Evolutionary conservation across 2,329 filamentous ascomycete genomes (phyloP).

Genomic region (Calonectria ilicicola): DNA sequence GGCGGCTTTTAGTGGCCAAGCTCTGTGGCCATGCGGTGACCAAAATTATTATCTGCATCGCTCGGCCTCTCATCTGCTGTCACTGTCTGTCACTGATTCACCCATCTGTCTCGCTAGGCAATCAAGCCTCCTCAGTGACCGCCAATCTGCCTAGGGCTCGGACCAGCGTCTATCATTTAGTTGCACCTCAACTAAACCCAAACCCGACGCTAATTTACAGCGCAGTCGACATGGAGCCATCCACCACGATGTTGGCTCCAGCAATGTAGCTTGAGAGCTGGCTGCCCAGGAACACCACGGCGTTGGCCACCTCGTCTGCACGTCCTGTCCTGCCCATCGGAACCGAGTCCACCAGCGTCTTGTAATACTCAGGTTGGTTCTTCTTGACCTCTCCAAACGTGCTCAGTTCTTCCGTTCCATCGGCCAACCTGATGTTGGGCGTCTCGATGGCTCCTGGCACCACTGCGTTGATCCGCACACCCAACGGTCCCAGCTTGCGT

Average conservation of each 20-base stretch:
- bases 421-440: conserved; percentile 20
- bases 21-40: background rate
- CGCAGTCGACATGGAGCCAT: conserved; percentile 31
- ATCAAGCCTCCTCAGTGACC: no score
- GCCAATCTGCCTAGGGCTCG: no score
- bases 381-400: conserved; percentile 20
- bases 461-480: conserved; percentile 40
- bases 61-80: no score
- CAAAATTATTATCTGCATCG: background rate
- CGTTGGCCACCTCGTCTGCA: conserved; percentile 38
- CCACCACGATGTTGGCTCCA: conserved; percentile 36
- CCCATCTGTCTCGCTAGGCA: no score
- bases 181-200: background rate
- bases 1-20: background rate
- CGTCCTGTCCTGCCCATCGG: conserved; percentile 29
- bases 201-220: background rate
- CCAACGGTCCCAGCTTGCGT: conserved; percentile 31
- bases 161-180: background rate
- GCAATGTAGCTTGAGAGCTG: conserved; percentile 33
- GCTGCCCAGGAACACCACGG: conserved; percentile 39
- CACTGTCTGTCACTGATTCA: no score
- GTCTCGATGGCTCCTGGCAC: conserved; percentile 37
- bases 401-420: conserved; percentile 39
- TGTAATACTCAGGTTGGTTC: conserved; percentile 19
- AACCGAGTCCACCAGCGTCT: conserved; percentile 21